Conservation (phyloP, 1,139 yeast genomes). For the Suhomyces coccinellae region DNA sequence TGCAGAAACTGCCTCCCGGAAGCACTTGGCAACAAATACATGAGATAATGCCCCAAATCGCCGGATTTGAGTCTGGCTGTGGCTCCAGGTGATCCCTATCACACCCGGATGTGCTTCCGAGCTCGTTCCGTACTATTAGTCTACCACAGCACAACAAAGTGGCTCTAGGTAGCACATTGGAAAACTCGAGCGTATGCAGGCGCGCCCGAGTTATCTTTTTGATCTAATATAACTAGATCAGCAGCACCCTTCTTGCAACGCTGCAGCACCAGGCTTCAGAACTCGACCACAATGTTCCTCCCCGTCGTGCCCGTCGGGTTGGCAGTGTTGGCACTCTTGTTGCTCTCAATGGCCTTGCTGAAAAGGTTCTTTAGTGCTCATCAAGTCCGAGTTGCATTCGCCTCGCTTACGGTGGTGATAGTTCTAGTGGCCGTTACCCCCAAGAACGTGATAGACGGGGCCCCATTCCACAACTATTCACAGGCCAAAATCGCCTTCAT, state of each 20-base stretch:
- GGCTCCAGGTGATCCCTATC: neutral
- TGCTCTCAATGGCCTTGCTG: constrained; percentile 2
- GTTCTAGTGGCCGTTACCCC: constrained; percentile 25
- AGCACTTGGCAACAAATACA: neutral
- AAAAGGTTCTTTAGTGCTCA: neutral
- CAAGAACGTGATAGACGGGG: constrained; percentile 31
- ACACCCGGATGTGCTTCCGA: neutral
- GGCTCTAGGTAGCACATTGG: neutral
- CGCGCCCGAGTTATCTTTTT: constrained; percentile 5
- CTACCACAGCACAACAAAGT: no score
- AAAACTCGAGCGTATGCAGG: neutral
- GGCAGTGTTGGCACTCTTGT: constrained; percentile 4
- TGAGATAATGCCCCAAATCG: neutral
- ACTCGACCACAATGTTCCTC: neutral
- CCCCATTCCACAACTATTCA: constrained; percentile 37
- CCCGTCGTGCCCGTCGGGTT: constrained; percentile 3
- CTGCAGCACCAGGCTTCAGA: no score
- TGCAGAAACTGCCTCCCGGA: neutral
- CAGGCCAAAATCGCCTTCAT: constrained; percentile 30
- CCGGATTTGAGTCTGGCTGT: neutral
- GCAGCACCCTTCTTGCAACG: neutral
- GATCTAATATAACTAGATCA: constrained; percentile 1
- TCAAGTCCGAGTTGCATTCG: neutral
- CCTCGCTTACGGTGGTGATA: constrained; percentile 15
- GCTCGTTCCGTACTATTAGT: neutral